Evolutionary conservation across 306 rosid genomes (phyloP), one percentile per base, ranked within the genome.

Genomic region (Herpetospermum pedunculosum): DNA sequence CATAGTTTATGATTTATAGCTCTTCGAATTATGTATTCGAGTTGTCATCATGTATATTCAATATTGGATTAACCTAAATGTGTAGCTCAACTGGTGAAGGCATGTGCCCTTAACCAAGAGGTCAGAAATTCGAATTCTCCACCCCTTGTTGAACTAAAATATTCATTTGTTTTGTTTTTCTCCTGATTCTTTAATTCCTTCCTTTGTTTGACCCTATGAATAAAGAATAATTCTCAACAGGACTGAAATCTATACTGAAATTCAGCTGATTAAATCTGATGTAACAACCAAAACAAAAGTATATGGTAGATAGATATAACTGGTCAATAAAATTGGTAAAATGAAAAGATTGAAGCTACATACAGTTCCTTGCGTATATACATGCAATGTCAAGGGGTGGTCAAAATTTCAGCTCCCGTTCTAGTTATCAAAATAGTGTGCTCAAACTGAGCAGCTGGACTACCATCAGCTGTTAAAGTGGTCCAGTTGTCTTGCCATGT

Each of bases 401-500:
- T 91, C 76, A 94, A 82, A 81, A 94, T 91, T 87, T 94, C 96
- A 8, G 96, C 96, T 35, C 97, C 99, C 3, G 91, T 87, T 79
- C 85, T 84, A 12, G 96, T 94, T 57, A 94, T 89, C 85, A 94
- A 86, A 87, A 94, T 85, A 78, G 99, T 86, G 81, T 94, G 97
- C 81, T 94, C 99, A 81, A 84, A 87, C 83, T 94, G 99, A 46
- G 99, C 97, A n/a, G 99, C 96, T 3, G 88, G 83, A 81, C 96
- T 76, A 47, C 97, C 96, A 77, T 91, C 96, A 2, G 91, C 85
- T 13, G 97, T 76, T 41, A 91, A 38, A 3, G 91, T 76, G 6
- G 99, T 94, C 99, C 97, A 94, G 82, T 94, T 91, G 82, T 91
- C 99, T 19, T 87, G 89, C 99, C 99, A 94, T 46, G 92, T 88